Base-by-base conservation (phyloP, 2,329 filamentous ascomycete genomes). In the Exophiala sp. region DNA sequence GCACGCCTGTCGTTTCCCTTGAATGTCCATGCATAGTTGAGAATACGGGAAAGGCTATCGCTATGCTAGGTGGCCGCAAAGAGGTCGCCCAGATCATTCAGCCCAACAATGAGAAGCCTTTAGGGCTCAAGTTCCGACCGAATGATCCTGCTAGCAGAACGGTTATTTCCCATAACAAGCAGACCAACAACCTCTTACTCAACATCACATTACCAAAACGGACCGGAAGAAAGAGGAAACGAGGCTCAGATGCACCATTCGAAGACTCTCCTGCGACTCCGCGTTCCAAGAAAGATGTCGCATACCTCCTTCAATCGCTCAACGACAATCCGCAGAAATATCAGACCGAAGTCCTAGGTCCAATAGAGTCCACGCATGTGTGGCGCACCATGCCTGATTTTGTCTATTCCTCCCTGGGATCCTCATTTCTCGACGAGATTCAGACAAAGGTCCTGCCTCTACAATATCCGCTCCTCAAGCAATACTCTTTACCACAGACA, bases 351-450 rank as follows among this genome's bases (percentile, higher is more conserved):
- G 78, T 85, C 1, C 78, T 91, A 2, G 90, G 90, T 6, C 71
- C 84, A 16, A 81, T 96, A 57, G 82, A 85, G 51, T 84, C 89
- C 62, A 94, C 87, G 1, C 91, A 97, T 75, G 83, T 92, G 35
- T 99, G 95, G 70, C 83, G 92, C 67, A 85, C 85, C 79, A 69
- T 59, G 70, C 86, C 90, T 7, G 92, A 97, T 70, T 95, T 95
- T 65, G 89, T 95, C 65, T 92, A 86, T 71, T 84, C 88, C 18
- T 84, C 87, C 47, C 78, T 78, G 11, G 78, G 81, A 34, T 86
- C 86, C 42, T 74, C 80, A 0, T 89, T 95, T 68, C 83, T 91
- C 64, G 78, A 79, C 32, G 82, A 85, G 55, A 84, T 96, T 53
- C 79, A 82, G 48, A 78, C 91, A 2, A 82, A 86, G 50, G 77